phyloP scores from a whole-genome alignment of 2,329 filamentous ascomycete genomes.

The Phymatotrichopsis omnivora region DNA sequence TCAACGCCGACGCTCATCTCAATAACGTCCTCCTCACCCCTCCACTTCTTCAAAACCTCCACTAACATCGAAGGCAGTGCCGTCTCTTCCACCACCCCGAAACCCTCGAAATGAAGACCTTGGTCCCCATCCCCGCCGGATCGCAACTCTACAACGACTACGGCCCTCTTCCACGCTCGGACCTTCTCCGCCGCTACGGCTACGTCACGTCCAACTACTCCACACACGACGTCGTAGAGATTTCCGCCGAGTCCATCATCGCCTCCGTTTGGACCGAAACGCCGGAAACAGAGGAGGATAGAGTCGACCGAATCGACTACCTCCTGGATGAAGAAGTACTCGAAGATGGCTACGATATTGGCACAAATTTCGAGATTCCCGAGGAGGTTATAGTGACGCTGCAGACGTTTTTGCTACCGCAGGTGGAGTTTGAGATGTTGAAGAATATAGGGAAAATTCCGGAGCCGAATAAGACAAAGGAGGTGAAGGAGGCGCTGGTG shows the following conservation, averaged over 20 bases:
- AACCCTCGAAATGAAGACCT: constrained; percentile 57
- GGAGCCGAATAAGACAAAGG: constrained; percentile 36
- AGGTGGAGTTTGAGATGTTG: constrained; percentile 37
- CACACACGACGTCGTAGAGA: constrained; percentile 71
- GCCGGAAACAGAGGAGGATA: constrained; percentile 36
- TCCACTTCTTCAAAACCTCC: background rate
- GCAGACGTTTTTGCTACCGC: constrained; percentile 39
- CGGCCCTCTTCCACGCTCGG: constrained; percentile 69
- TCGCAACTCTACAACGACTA: constrained; percentile 85
- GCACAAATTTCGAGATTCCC: constrained; percentile 34
- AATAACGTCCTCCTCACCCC: constrained; percentile 54
- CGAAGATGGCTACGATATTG: constrained; percentile 65
- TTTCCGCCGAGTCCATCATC: constrained; percentile 53
- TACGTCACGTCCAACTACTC: constrained; percentile 73
- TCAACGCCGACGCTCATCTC: constrained; percentile 73
- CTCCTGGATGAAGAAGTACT: constrained; percentile 55
- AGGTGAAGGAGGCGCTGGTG: constrained; percentile 37
- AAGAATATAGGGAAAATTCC: constrained; percentile 38
- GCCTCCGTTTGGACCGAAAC: constrained; percentile 38
- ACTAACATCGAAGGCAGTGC: constrained; percentile 37
- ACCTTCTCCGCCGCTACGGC: constrained; percentile 74
- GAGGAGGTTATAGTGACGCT: constrained; percentile 37
- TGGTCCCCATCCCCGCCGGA: constrained; percentile 57
- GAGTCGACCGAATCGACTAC: constrained; percentile 40
- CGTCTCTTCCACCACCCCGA: constrained; percentile 51